Evolutionary conservation across 371 early-diverging fungal genomes (phyloP).

Genomic region (Mortierella sp.): DNA sequence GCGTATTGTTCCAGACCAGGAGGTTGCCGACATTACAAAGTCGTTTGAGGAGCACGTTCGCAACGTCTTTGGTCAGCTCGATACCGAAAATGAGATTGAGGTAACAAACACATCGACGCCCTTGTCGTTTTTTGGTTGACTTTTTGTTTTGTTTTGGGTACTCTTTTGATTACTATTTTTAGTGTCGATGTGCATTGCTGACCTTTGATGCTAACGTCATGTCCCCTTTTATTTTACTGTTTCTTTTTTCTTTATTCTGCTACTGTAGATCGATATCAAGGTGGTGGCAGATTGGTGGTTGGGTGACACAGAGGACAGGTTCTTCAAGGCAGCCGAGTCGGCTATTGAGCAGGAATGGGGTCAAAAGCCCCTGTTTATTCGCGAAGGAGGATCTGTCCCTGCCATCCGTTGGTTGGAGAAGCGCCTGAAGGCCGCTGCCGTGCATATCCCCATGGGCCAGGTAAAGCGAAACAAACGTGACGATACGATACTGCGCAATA

Average conservation of each 20-base stretch:
- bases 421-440: constrained; percentile 76
- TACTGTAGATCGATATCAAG: constrained; percentile 66
- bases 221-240: not conserved
- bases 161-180: not conserved
- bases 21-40: constrained; percentile 69
- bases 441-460: constrained; percentile 89
- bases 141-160: not conserved
- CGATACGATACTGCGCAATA: not conserved
- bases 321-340: constrained; percentile 76
- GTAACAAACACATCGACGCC: constrained; percentile 31
- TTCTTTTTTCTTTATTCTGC: not conserved
- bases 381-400: constrained; percentile 90
- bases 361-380: constrained; percentile 70
- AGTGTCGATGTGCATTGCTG: constrained; percentile 4
- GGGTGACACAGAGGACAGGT: constrained; percentile 75
- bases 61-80: constrained; percentile 63
- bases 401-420: constrained; percentile 87
- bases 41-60: constrained; percentile 70
- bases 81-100: constrained; percentile 68
- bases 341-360: constrained; percentile 80
- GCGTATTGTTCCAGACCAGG: constrained; percentile 88
- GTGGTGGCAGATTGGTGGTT: constrained; percentile 87
- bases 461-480: constrained; percentile 30
- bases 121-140: not conserved
- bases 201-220: no score